A percentile compares a stretch with the other conserved stretches of the same genome.
Conservation (phyloP, 2,329 filamentous ascomycete species). For the Trichophyton simii region DNA sequence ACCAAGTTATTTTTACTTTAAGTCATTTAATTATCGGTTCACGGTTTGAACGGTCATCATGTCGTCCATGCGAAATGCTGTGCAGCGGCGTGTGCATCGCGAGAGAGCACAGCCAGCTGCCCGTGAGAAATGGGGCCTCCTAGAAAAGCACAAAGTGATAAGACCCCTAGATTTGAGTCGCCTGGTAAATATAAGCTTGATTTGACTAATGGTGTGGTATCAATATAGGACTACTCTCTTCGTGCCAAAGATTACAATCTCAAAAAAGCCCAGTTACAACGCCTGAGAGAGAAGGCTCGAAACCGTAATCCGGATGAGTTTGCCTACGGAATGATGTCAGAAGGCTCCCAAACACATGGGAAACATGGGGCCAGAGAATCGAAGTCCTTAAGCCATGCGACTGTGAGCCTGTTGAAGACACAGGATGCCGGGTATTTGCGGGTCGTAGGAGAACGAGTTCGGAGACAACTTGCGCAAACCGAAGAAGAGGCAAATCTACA, state of each 20-base stretch:
- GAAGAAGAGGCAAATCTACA: conserved; percentile 34
- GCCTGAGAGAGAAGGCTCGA: conserved; percentile 46
- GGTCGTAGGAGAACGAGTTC: conserved; percentile 44
- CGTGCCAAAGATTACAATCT: conserved; percentile 51
- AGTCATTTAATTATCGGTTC: not conserved
- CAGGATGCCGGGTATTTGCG: conserved; percentile 52
- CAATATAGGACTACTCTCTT: conserved; percentile 47
- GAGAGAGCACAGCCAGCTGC: conserved; percentile 81
- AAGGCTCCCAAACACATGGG: conserved; percentile 30
- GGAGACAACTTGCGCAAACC: conserved; percentile 41
- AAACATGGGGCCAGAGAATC: conserved; percentile 36
- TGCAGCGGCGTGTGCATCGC: conserved; percentile 71
- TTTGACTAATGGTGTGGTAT: not conserved
- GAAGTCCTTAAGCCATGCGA: conserved; percentile 41
- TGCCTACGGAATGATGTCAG: conserved; percentile 51
- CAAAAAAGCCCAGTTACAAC: conserved; percentile 48
- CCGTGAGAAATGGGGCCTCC: conserved; percentile 73
- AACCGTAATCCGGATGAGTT: conserved; percentile 56
- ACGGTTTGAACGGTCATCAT: conserved; percentile 22
- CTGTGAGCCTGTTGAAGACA: conserved; percentile 52
- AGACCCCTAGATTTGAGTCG: not conserved
- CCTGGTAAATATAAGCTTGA: not conserved
- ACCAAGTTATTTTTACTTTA: not conserved
- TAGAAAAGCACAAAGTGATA: conserved; percentile 82
- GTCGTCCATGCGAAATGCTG: conserved; percentile 49